phyloP scores from a whole-genome alignment of 768 basidiomycete genomes.

The Nidula microcarpa region DNA sequence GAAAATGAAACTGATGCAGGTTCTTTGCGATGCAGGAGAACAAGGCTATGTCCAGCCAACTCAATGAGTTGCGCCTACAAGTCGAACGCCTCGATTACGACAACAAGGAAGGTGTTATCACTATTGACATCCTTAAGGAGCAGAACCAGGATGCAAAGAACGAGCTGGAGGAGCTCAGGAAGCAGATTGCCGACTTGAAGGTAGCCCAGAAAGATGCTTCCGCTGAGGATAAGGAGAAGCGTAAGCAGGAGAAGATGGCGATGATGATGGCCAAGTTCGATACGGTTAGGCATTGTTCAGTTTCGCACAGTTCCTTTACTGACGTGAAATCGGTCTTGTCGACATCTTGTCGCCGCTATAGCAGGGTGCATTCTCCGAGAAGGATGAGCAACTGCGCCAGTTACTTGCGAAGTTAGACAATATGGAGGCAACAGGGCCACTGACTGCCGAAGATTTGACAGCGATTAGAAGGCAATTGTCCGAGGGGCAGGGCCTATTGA shows the following conservation, averaged over 20 bases:
- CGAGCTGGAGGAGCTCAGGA: slow-evolving; percentile 89
- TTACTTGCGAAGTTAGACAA: slow-evolving; percentile 82
- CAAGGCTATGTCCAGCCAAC: slow-evolving; percentile 88
- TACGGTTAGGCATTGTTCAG: slow-evolving; percentile 51
- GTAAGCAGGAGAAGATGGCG: slow-evolving; percentile 99
- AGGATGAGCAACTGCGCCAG: slow-evolving; percentile 88
- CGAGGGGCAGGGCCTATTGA: slow-evolving; percentile 81
- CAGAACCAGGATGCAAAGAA: slow-evolving; percentile 83
- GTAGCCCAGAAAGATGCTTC: slow-evolving; percentile 78
- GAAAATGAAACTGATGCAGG: not conserved
- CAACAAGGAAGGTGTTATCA: slow-evolving; percentile 91
- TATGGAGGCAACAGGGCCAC: slow-evolving; percentile 63
- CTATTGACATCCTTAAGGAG: slow-evolving; percentile 92
- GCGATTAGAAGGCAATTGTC: slow-evolving; percentile 83
- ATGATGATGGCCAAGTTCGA: slow-evolving; percentile 99
- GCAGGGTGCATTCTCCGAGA: slow-evolving; percentile 95
- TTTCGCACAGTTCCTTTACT: not conserved
- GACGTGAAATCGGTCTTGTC: not conserved
- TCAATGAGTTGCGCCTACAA: slow-evolving; percentile 89
- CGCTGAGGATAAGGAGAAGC: slow-evolving; percentile 96
- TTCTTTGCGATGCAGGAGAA: slow-evolving; percentile 61
- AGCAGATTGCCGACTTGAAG: slow-evolving; percentile 75
- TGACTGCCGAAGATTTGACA: slow-evolving; percentile 76
- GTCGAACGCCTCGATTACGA: slow-evolving; percentile 93
- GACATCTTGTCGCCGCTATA: slow-evolving; percentile 23